These are phyloP conservation scores for Globisporangium solare DNA, from an alignment of 352 stramenopile genomes.

Conservation along the genomic window DNA sequence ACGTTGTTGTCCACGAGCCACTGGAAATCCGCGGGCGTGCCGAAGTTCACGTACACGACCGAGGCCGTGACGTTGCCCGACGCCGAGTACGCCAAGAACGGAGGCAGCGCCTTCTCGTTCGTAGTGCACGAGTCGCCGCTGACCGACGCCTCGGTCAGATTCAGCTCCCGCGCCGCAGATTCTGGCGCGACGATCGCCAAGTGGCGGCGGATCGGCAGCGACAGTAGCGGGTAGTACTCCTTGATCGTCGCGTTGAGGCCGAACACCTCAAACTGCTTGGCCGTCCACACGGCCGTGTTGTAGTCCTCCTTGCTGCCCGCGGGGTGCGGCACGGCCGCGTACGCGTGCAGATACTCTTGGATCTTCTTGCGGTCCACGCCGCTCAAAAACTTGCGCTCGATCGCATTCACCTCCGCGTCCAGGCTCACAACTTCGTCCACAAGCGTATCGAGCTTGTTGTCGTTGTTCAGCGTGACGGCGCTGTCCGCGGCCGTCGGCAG, in stretches of 20 bases:
- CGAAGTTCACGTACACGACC: constrained; percentile 89
- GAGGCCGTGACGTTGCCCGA: constrained; percentile 66
- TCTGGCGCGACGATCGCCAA: constrained; percentile 43
- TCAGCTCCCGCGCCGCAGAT: constrained; percentile 21
- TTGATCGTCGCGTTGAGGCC: constrained; percentile 63
- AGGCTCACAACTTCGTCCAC: background rate
- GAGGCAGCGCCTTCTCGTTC: constrained; percentile 46
- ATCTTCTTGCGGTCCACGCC: constrained; percentile 26
- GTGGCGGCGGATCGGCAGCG: constrained; percentile 40
- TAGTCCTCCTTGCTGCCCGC: constrained; percentile 50
- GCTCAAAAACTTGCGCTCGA: constrained; percentile 19
- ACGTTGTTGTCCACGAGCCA: constrained; percentile 65
- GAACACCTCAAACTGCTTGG: constrained; percentile 44
- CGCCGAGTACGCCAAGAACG: constrained; percentile 82
- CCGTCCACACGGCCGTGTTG: constrained; percentile 55
- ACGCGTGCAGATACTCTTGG: constrained; percentile 38
- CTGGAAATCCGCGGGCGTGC: constrained; percentile 74
- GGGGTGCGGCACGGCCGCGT: constrained; percentile 41
- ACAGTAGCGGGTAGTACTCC: constrained; percentile 71
- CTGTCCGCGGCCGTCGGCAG: background rate
- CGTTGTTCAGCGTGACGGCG: background rate
- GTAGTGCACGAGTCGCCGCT: constrained; percentile 62
- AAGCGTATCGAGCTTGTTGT: background rate
- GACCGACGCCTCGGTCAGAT: constrained; percentile 59
- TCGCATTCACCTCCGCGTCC: background rate